Base-by-base conservation (phyloP, 768 basidiomycete species). In the Serendipita sp. region DNA sequence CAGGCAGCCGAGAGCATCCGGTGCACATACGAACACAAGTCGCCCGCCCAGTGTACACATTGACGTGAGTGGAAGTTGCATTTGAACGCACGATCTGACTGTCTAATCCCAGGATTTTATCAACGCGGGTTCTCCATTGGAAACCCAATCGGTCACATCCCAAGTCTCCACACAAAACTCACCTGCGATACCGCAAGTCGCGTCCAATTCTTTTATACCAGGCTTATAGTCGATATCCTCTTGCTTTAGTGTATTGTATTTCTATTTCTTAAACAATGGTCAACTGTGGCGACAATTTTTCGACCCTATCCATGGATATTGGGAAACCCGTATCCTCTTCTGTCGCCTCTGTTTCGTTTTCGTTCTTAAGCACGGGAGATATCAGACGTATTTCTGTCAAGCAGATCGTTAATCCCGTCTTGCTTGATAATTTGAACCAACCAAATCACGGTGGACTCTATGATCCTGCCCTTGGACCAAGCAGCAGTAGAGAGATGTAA, bases 341-440 rank as follows among this genome's bases (percentile, higher is more conserved):
- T 35, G 85, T 94, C 67, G 76, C 84, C 64, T 86, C 88, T 67
- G 76, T 97, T 66, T 91, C 92, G 7, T 99, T 99, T 74, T 93
- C 93, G 0, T 95, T 93, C 74, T 84, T 99, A 63, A 83, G 88
- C 15, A 78, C 90, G 13, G 81, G 88, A 69, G 94, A 99, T 74
- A 81, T 97, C 71, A 84, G 88, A 51, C 83, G 88, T 65, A 91
- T 98, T 71, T 95, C 92, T n/a, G 95, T 98, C 71, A 94, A 96
- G 76, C 91, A 96, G 77, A 88, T 98, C 68, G 82, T 91, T 63
- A 98, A 98, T 73, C 89, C 93, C 2, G 80, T 88, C 66, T 83
- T 99, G 46, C 82, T 98, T 68, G 93, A 99, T 77, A 91, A 95
- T 73, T 77, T 97, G 44, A 93, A 94, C 73, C 78, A 89, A 69